Evolutionary conservation across 176 grass and related monocot genomes (phyloP), one percentile per base, ranked within the genome.

Genomic region (Avena insularis): DNA sequence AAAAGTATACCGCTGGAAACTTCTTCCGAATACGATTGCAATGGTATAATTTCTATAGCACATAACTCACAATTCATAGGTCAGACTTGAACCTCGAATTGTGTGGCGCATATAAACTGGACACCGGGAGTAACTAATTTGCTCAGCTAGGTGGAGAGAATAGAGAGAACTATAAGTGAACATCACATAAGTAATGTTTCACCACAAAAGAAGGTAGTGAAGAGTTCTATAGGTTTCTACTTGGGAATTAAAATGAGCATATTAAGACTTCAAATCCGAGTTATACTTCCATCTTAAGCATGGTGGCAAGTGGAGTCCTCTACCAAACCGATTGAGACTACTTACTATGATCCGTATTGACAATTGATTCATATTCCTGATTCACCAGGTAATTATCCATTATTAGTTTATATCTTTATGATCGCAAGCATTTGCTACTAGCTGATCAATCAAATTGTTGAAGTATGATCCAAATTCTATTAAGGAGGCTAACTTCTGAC

Each of bases 151-250:
- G 38, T 56, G 65, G 62, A 77, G 23, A 90, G 63, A 83, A 38
- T 48, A 43, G 55, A 85, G 55, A 85, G 62, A 80, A n/a, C 36
- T 77, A 67, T 19, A 83, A 80, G 83, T 11, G 9, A 13, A 55
- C 7, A 77, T 46, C 43, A 31, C 8, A 35, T 1, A 83, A 75
- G 21, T 3, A 85, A 55, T 4, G 16, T 11, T 73, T 83, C 35
- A 8, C 55, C 47, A 65, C 5, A 9, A 72, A 50, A 81, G 27
- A 81, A 77, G 7, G 27, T 17, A 29, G 16, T 71, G n/a, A 70
- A 71, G 31, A 82, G 65, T 23, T 54, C 36, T n/a, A 61, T 61
- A 47, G 15, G 0, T 49, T 74, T 84, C 38, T 84, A 74, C 21
- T 61, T 84, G 47, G 40, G 69, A 74, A 75, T 29, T 51, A 75